A percentile compares a stretch with the other conserved stretches of the same genome.
Evolutionary conservation across 192 early-diverging fungal species (phyloP).

Genomic region (Backusella luteola): DNA sequence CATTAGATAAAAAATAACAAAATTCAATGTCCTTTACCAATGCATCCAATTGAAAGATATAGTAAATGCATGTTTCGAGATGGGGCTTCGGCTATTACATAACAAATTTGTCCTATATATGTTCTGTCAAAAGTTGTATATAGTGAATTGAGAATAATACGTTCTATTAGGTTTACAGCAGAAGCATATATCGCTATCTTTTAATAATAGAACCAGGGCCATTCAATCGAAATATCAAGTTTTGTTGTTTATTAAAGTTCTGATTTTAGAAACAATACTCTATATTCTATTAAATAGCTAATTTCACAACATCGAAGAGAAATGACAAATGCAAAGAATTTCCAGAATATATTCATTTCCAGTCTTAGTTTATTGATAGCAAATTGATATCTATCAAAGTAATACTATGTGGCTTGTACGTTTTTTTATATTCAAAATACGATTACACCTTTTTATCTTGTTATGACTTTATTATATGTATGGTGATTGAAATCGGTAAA

Average conservation of each 20-base stretch:
- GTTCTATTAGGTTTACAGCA: background rate
- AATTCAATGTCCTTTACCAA: background rate
- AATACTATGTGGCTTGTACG: background rate
- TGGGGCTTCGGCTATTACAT: background rate
- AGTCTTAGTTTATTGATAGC: background rate
- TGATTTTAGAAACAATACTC: background rate
- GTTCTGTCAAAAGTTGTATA: background rate
- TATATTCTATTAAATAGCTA: background rate
- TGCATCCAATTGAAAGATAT: background rate
- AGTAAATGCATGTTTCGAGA: background rate
- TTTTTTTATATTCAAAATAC: background rate
- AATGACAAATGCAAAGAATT: background rate
- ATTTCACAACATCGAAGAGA: background rate
- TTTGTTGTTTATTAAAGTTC: background rate
- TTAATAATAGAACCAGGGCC: too few relatives aligned
- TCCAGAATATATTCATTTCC: background rate
- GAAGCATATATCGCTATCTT: background rate
- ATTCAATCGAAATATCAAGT: background rate
- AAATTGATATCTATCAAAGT: background rate
- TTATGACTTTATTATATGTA: background rate
- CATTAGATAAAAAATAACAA: background rate
- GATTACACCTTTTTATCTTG: background rate
- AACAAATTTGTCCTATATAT: background rate
- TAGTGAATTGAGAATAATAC: background rate
- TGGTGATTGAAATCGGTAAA: background rate